Base-by-base conservation (phyloP, 2,329 filamentous ascomycete species). In the Monilinia fructigena region DNA sequence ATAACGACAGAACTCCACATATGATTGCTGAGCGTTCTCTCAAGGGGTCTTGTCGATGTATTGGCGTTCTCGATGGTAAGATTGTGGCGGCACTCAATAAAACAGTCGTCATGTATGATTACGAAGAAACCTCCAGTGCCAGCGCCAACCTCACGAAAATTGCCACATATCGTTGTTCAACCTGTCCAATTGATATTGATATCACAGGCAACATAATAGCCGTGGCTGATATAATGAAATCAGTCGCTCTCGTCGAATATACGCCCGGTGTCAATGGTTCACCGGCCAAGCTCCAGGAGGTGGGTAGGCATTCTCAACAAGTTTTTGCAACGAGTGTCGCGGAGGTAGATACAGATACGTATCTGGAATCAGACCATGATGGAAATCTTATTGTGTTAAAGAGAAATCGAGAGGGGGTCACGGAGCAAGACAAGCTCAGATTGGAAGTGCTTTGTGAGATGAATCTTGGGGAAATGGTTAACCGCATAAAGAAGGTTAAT, bases 171-270 rank as follows among this genome's bases (percentile, higher is more conserved):
- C 86, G 93, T 16, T 90, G 92, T 2, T 87, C 92, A 2, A 96
- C 93, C 0, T 91, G 91, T 42, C 93, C 95, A 0, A 86, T 96
- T 20, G 91, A 94, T 71, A 77, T 98, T 8, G 87, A 89, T 12
- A 84, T 97, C 18, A 85, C 86, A 1, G 90, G 85, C 0, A 88
- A 89, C 71, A 82, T 86, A 31, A 93, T 99, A 69, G 92, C 91
- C 0, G 88, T 98, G 12, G 91, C 89, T 0, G 95, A 99, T 75
- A 80, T 99, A 55, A 97, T 97, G 91, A 97, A 98, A 79, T 96
- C 92, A 1, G 82, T 96, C 31, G 88, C 90, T 1, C 80, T 98
- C 7, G 81, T 97, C 11, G 83, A 95, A 74, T 95, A 89, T 74
- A 80, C 82, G 0, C 82, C 83, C 3, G 83, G 86, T 2, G 77